Base-by-base conservation (phyloP, 1,284 basidiomycete species). In the Sanghuangporus baumii region DNA sequence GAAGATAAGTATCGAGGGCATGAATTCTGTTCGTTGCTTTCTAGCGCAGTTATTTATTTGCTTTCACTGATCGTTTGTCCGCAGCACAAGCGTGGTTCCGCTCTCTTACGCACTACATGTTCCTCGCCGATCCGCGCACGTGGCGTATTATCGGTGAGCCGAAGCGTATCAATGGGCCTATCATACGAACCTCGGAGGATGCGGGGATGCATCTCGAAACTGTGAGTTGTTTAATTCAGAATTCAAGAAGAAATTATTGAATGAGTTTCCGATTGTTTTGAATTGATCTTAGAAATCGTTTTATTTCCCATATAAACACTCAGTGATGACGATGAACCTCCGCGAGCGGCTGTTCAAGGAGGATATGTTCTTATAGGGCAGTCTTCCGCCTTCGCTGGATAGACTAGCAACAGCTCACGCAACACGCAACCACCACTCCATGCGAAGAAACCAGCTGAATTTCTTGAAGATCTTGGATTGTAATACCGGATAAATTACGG, bases 41-140 rank as follows among this genome's bases (percentile, higher is more conserved):
- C 26, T 5, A 31, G 26, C 26, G 5, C 6, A 7, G 34, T 55
- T 31, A 47, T 23, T 37, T 52, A 37, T 43, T 34, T 43, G 56
- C 46, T 7, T 18, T 23, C 54, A 51, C 14, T 59, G 34, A 11
- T 61, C 43, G 20, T 23, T 37, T 54, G 57, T 12, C 14, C 34
- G 26, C 67, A 78, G 79, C 80, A n/a, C 74, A 74, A 63, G 73
- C 76, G 3, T 82, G 81, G 80, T 65, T 81, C 46, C 71, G 77
- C 1, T 77, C 77, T 4, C 68, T 83, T 47, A 71, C 73, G 18
- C 83, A 83, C 67, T 79, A 78, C 68, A 71, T 76, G 55, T 83
- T 84, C 73, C 72, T 82, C 20, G 72, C 74, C 1, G 83, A 84
- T 57, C 73, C 79, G 2, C 73, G 81, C 40, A 81, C 82, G 2